Evolutionary conservation across 2,329 filamentous ascomycete species (phyloP), one percentile per base, ranked within the genome.

Genomic region (Neofusicoccum ribis): DNA sequence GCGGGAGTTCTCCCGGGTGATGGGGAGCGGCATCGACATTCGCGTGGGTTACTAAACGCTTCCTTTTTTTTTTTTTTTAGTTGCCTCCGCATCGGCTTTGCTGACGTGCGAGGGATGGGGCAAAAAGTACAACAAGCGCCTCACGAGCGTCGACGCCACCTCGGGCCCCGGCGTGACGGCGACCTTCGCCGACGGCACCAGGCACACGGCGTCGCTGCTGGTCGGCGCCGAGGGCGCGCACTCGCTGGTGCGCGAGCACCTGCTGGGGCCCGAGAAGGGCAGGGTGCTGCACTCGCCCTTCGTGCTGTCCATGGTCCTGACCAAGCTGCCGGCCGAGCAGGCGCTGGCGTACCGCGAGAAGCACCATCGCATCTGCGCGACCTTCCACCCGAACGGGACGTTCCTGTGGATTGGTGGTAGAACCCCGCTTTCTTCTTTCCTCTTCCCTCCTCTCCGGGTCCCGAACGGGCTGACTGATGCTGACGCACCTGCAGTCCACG

Each of bases 281-380:
- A 65, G 70, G 31, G 74, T 80, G 34, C 77, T 76, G 66, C 72
- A 70, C 23, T 71, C 84, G 6, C 79, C 80, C 2, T 78, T 81
- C 61, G 78, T 75, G 3, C 79, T 81, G 8, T 82, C 80, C 0
- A 82, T 83, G 64, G 74, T 82, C 14, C 80, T 81, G 59, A 72
- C 76, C 5, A 76, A 69, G 51, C 83, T 78, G 67, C 73, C 77
- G 31, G 71, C 70, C 3, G 78, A 82, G 27, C 78, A 79, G 68
- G 82, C 81, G 2, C 73, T 79, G 3, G 79, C 74, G 61, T 71
- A 84, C 37, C 77, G 81, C 3, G 73, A 69, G 6, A 79, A 79
- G 63, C 81, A 84, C 63, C 80, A 81, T 1, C 72, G 84, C 14
- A 79, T 79, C 65, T 75, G 81, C 20, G 76, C 74, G 1, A 72